Evolutionary conservation across 345 rosid genomes (phyloP), one percentile per base, ranked within the genome.

Genomic region (Melaleuca alternifolia): DNA sequence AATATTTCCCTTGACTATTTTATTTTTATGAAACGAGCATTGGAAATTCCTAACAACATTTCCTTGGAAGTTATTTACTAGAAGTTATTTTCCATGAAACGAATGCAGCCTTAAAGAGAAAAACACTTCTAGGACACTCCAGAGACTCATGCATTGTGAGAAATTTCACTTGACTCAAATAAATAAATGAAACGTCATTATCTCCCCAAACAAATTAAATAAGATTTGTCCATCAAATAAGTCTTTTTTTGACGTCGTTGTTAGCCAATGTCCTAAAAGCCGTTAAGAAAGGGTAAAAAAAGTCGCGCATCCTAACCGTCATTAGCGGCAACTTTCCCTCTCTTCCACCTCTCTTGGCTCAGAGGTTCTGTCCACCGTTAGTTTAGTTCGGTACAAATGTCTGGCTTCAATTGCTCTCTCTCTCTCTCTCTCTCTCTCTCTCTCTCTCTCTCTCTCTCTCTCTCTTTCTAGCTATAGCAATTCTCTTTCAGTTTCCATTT

Each of bases 251-350:
- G 33, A 65, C 24, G 79, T 62, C 28, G 76, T 16, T 4, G 77
- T 18, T 16, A 65, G 79, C 24, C 79, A 16, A 0, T 33, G 79
- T 65, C 79, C 48, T 16, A 65, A 33, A 65, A 33, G 79, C 79
- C 79, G 79, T 83, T n/a, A 44, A 83, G 57, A 28, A 1, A 51
- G 3, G 26, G 57, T n/a, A 10, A 21, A 50, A 54, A 83, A 82
- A 79, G 85, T 86, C 57, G 18, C 11, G 54, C 77, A 71, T 71
- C 79, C 48, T 9, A 71, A 33, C 87, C 92, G 87, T 89, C 28
- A 10, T 71, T 57, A 86, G 76, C 87, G 89, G 88, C 91, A 87
- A 89, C 2, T 85, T 88, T 88, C 91, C 91, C 91, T 87, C 92
- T 90, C 82, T 48, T 76, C 56, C 86, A 59, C 23, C 85, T 51